Percentiles rank a stretch among this genome's conserved stretches.
Conservation (phyloP, 306 rosid species). For the Vachellia pachyceras region DNA sequence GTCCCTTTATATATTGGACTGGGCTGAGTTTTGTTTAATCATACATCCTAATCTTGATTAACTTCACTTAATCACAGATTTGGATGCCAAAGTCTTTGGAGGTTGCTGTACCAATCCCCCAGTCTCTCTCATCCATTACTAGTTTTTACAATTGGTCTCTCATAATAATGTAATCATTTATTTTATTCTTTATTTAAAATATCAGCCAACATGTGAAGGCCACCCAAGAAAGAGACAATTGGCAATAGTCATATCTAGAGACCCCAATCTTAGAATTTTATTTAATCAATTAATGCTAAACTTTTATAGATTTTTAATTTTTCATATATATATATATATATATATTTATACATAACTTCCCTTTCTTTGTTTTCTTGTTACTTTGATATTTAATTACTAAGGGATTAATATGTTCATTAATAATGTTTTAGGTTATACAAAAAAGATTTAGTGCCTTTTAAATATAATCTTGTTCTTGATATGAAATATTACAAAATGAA, state of each 20-base stretch:
- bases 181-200: no score
- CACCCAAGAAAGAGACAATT: not conserved
- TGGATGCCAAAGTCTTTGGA: conserved; percentile 24
- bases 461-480: no score
- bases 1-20: conserved; percentile 33
- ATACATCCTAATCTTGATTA: conserved; percentile 37
- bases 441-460: no score
- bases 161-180: not conserved
- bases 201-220: conserved; percentile 15
- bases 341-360: no score
- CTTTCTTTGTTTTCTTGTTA: no score
- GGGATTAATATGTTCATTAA: no score
- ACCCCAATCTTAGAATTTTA: not conserved
- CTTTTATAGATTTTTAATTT: no score
- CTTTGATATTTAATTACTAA: no score
- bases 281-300: no score
- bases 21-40: conserved; percentile 32
- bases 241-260: not conserved
- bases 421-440: no score
- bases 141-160: not conserved
- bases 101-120: not conserved
- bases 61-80: not conserved
- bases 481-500: no score
- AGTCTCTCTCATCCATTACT: not conserved
- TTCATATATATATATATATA: no score